Evolutionary conservation across 1,284 basidiomycete genomes (phyloP), one percentile per base, ranked within the genome.

Genomic region (Trametes versicolor): DNA sequence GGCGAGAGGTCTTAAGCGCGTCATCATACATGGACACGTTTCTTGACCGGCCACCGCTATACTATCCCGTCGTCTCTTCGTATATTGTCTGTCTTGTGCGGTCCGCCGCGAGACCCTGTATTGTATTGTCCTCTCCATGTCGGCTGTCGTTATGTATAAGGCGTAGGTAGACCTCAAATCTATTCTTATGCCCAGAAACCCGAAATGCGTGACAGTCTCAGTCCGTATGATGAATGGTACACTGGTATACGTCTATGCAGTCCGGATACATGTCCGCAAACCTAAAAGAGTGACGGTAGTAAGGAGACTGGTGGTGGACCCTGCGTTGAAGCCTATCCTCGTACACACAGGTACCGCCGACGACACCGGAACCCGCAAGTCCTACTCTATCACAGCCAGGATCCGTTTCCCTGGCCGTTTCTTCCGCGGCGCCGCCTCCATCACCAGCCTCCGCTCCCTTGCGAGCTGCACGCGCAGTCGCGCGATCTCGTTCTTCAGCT

Each of bases 1-100:
- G 94, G 94, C 74, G 94, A 96, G 85, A 86, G 94, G 78, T 91
- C 92, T 76, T 95, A 87, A 90, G 64, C 60, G 55, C 50, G 13
- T 65, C 61, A 19, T 65, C 61, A 25, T 49, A 13, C 37, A 54
- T 47, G 51, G 50, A 62, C 56, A 29, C 19, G 41, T 19, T 10
- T 34, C 19, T 34, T 15, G 37, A 34, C 50, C 29, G 62, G 59
- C 49, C 27, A 29, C 49, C 39, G 63, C 63, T 68, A 71, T 66
- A 60, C 48, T 68, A 64, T 62, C 54, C n/a, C 63, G 60, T 45
- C 56, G 58, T 60, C 43, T 61, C 57, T 9, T 58, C 61, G 29
- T 68, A 60, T 67, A 64, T n/a, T 52, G 55, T 34, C 54, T 55
- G 62, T 62, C 57, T 65, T 65, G 68, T 58, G 54, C 19, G 61